These are phyloP conservation scores for Teratosphaeria viscida DNA, from an alignment of 2,329 filamentous ascomycete species.

Conservation along the genomic window DNA sequence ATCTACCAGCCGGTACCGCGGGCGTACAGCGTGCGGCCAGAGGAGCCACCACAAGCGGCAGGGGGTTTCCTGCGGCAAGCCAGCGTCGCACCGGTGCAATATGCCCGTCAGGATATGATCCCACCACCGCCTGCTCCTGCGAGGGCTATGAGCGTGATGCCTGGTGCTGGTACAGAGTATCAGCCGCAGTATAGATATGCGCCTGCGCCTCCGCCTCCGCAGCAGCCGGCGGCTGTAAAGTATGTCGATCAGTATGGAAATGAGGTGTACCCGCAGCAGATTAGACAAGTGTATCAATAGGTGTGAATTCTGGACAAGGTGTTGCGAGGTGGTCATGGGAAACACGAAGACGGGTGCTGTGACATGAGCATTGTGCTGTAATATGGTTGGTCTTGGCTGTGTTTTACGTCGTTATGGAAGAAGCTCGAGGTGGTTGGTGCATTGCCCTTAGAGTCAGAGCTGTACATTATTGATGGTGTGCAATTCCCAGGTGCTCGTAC, in stretches of 20 bases:
- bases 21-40: conserved; percentile 28
- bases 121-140: conserved; percentile 11
- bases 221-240: conserved; percentile 15
- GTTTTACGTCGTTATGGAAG: neutral
- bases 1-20: conserved; percentile 11
- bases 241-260: conserved; percentile 34
- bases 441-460: neutral
- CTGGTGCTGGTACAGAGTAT: conserved; percentile 16
- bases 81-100: conserved; percentile 34
- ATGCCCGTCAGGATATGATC: conserved; percentile 16
- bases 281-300: conserved; percentile 19
- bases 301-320: neutral
- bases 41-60: conserved; percentile 42
- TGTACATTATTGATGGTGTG: neutral
- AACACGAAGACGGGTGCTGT: neutral
- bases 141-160: conserved; percentile 32
- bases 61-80: conserved; percentile 15
- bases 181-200: conserved; percentile 11
- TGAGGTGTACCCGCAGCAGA: conserved; percentile 19
- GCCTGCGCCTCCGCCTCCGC: conserved; percentile 6
- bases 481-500: neutral
- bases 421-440: neutral
- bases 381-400: neutral
- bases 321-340: neutral
- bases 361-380: neutral